Conservation (phyloP, 129 eudicot species). For the Rutidosis leptorrhynchoides region DNA sequence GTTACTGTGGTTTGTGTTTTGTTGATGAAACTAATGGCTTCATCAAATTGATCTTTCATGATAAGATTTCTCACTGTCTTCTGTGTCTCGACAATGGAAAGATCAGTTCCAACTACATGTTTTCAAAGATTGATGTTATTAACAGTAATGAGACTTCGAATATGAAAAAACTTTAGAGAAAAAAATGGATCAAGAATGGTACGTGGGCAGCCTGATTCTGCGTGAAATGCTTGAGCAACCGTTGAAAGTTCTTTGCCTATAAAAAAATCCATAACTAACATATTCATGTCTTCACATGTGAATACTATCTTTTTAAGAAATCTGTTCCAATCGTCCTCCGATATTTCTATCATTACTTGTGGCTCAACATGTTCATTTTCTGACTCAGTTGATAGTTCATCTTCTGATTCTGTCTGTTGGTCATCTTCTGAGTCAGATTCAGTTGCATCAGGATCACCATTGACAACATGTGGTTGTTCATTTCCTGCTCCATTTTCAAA, state of each 20-base stretch:
- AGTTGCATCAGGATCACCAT: neutral
- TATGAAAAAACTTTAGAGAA: neutral
- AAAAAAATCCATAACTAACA: neutral
- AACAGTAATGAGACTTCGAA: neutral
- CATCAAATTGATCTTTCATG: neutral
- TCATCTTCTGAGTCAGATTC: neutral
- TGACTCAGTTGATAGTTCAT: neutral
- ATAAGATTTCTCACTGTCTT: constrained; percentile 6
- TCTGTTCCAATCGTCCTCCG: neutral
- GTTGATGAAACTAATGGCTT: neutral
- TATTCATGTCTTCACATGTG: constrained; percentile 3
- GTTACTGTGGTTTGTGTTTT: neutral
- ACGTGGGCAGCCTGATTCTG: constrained; percentile 15
- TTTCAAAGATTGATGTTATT: constrained; percentile 1
- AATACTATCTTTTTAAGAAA: neutral
- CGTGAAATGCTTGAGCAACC: neutral
- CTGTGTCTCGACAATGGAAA: neutral
- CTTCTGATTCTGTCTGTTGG: neutral
- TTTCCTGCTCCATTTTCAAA: neutral
- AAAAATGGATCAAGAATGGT: neutral
- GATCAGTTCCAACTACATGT: constrained; percentile 7
- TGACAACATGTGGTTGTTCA: neutral
- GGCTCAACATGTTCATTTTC: neutral
- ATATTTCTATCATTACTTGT: neutral
- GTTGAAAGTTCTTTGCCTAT: neutral